A percentile compares a stretch with the other conserved stretches of the same genome.
phyloP scores from a whole-genome alignment of 2,329 filamentous ascomycete species.

The Microcyclospora tardicrescens region DNA sequence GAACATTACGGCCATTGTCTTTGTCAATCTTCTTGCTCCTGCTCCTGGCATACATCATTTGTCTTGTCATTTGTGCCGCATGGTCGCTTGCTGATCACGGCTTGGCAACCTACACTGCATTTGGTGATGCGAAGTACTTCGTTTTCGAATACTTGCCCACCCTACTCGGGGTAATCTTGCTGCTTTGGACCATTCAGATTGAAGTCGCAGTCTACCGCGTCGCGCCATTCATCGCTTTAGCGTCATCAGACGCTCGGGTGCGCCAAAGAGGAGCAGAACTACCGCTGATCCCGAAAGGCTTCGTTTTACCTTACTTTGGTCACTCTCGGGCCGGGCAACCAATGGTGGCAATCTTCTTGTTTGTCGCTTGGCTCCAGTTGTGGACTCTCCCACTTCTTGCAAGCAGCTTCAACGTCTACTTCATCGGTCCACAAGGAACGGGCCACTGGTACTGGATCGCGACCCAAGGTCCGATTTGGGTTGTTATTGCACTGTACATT shows the following conservation, averaged over 20 bases:
- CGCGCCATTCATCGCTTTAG: conserved; percentile 66
- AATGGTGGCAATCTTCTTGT: conserved; percentile 50
- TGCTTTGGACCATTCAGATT: conserved; percentile 67
- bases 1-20: conserved; percentile 53
- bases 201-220: conserved; percentile 62
- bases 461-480: conserved; percentile 67
- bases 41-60: conserved; percentile 57
- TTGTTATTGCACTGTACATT: conserved; percentile 59
- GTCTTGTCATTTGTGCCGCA: conserved; percentile 58
- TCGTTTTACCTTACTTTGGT: conserved; percentile 54
- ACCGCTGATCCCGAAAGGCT: conserved; percentile 46
- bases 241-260: conserved; percentile 45
- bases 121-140: conserved; percentile 67
- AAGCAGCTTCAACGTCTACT: conserved; percentile 57
- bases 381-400: conserved; percentile 74
- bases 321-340: conserved; percentile 57
- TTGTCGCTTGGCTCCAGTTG: conserved; percentile 63
- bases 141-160: conserved; percentile 77
- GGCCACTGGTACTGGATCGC: conserved; percentile 66
- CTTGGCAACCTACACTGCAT: conserved; percentile 53
- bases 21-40: conserved; percentile 48
- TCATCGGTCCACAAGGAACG: conserved; percentile 44
- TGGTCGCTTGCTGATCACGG: conserved; percentile 52
- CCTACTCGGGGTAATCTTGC: conserved; percentile 54
- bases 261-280: conserved; percentile 56